A percentile compares a stretch with the other conserved stretches of the same genome.
Evolutionary conservation across 345 rosid genomes (phyloP).

Genomic region (Gynandropsis gynandra): DNA sequence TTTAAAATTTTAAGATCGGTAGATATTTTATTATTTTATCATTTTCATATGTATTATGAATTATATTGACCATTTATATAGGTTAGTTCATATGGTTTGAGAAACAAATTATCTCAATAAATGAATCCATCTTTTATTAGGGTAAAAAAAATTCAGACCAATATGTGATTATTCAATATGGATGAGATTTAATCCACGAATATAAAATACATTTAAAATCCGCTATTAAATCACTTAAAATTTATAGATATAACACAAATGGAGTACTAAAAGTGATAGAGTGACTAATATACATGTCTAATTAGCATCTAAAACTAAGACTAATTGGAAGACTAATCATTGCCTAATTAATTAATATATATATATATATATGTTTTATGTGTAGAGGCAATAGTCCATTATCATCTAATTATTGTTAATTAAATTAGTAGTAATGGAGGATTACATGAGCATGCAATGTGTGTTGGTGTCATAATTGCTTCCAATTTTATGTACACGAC

Average conservation of each 20-base stretch:
- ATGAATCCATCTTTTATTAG: no score
- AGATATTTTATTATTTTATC: no score
- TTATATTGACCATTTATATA: no score
- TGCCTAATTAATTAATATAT: neutral
- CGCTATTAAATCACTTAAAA: neutral
- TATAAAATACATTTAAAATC: conserved; percentile 15
- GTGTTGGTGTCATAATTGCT: conserved; percentile 23
- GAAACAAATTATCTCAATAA: no score
- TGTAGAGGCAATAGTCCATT: neutral
- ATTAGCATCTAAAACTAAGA: conserved; percentile 10
- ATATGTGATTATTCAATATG: no score
- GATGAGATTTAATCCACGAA: conserved; percentile 12
- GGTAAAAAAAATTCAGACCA: no score
- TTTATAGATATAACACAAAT: conserved; percentile 8
- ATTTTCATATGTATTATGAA: no score
- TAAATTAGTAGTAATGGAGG: conserved; percentile 20
- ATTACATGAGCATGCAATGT: conserved; percentile 23
- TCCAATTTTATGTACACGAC: conserved; percentile 7
- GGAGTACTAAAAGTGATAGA: conserved; percentile 21
- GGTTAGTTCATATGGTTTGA: no score
- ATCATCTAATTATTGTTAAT: neutral
- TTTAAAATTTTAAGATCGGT: no score
- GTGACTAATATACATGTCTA: conserved; percentile 17
- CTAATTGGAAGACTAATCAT: conserved; percentile 11
- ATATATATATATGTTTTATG: conserved; percentile 3